Percentiles rank a stretch among this genome's conserved stretches.
Conservation (phyloP, 805 yeast genomes). For the Lipomyces kockii region DNA sequence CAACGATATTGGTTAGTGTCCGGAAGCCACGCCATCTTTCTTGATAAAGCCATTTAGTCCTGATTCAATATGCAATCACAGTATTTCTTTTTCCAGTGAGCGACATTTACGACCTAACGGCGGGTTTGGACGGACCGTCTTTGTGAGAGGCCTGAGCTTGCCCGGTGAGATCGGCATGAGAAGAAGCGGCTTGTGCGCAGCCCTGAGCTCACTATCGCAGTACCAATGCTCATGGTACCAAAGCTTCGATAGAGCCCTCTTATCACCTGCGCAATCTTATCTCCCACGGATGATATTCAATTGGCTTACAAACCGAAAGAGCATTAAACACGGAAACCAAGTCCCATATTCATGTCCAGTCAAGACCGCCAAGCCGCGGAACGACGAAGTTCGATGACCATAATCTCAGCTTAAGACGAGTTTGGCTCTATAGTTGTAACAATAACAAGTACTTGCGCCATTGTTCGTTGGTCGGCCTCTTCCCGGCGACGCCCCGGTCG, state of each 20-base stretch:
- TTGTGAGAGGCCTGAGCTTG: not conserved
- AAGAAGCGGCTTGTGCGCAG: not conserved
- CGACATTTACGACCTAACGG: too few species aligned
- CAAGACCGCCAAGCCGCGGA: not conserved
- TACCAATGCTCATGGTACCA: too few species aligned
- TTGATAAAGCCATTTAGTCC: too few species aligned
- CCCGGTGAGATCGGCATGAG: not conserved
- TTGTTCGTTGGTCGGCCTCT: not conserved
- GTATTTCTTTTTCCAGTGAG: too few species aligned
- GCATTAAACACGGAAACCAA: not conserved
- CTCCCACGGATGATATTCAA: not conserved
- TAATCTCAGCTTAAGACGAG: not conserved
- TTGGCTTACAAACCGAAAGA: not conserved
- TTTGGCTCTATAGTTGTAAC: too few species aligned
- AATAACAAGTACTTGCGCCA: too few species aligned
- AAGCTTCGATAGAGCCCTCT: too few species aligned
- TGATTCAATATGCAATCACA: too few species aligned
- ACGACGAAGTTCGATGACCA: not conserved
- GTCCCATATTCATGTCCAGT: not conserved
- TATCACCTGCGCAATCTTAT: not conserved
- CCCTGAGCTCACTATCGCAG: not conserved
- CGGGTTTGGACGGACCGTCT: too few species aligned
- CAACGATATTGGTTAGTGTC: too few species aligned
- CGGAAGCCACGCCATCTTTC: too few species aligned
- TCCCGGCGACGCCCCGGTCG: too few species aligned